Evolutionary conservation across 2,329 filamentous ascomycete genomes (phyloP).

Genomic region (Parascedosporium putredinis): DNA sequence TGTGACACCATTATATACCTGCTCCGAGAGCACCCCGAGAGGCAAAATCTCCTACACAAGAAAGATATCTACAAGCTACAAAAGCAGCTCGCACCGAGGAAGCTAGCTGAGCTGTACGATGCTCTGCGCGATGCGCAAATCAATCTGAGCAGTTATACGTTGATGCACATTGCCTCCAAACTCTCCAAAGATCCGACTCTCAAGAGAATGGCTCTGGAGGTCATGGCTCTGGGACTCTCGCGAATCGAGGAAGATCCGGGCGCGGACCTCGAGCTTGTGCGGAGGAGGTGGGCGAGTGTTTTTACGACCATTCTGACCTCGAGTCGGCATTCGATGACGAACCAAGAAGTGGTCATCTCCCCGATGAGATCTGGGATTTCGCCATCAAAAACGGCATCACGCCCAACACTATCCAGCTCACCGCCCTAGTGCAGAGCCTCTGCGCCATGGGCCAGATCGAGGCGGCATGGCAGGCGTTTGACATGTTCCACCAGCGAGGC

Average conservation of each 20-base stretch:
- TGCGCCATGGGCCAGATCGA: conserved; percentile 52
- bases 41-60: conserved; percentile 26
- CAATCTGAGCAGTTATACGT: conserved; percentile 30
- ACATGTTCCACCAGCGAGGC: conserved; percentile 48
- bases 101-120: conserved; percentile 24
- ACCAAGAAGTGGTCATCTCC: conserved; percentile 4
- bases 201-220: conserved; percentile 2
- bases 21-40: conserved; percentile 6
- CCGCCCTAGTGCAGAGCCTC: conserved; percentile 61
- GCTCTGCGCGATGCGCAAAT: conserved; percentile 20
- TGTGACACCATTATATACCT: conserved; percentile 14
- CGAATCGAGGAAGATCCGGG: conserved; percentile 8
- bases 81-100: conserved; percentile 17
- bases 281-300: conserved; percentile 32
- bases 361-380: conserved; percentile 4
- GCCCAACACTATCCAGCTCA: conserved; percentile 54
- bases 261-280: conserved; percentile 24
- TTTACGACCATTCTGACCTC: conserved; percentile 38
- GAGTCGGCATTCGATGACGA: background rate
- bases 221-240: conserved; percentile 1
- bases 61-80: conserved; percentile 10
- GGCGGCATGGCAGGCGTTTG: conserved; percentile 55
- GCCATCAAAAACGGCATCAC: conserved; percentile 45
- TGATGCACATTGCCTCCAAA: conserved; percentile 34
- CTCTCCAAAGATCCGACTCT: conserved; percentile 26